These are phyloP conservation scores for Trichoderma polysporum DNA, from an alignment of 2,329 filamentous ascomycete genomes.

Conservation along the genomic window DNA sequence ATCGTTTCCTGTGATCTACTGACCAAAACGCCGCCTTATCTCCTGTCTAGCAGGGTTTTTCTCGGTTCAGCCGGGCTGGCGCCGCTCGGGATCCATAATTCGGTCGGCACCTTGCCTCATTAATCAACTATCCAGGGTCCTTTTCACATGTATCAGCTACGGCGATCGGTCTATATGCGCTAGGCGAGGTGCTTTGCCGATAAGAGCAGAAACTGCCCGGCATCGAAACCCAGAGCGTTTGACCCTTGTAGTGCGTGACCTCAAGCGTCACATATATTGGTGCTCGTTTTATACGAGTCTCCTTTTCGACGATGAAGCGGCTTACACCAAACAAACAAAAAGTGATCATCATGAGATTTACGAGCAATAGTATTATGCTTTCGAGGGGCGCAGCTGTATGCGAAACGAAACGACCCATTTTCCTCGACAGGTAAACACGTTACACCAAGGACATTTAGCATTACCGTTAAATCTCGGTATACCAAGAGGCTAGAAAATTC, in stretches of 20 bases:
- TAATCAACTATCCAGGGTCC: conserved; percentile 2
- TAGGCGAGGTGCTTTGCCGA: not conserved
- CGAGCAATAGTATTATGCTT: not conserved
- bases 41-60: conserved; percentile 1
- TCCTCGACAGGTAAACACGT: not conserved
- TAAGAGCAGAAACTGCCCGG: not conserved
- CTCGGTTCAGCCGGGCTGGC: conserved; percentile 9
- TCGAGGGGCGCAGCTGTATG: not conserved
- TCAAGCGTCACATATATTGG: not conserved
- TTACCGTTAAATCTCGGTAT: not conserved
- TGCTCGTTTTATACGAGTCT: not conserved
- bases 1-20: not conserved
- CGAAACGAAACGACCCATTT: not conserved
- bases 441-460: not conserved
- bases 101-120: conserved; percentile 9
- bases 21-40: conserved; percentile 5
- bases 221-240: not conserved
- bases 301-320: not conserved
- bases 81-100: conserved; percentile 8
- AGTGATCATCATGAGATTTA: not conserved
- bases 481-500: not conserved
- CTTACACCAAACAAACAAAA: not conserved
- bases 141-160: not conserved
- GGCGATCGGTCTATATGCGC: conserved; percentile 3
- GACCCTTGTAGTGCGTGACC: not conserved